Base-by-base conservation (phyloP, 2,329 filamentous ascomycete species). In the Apiospora sp. region DNA sequence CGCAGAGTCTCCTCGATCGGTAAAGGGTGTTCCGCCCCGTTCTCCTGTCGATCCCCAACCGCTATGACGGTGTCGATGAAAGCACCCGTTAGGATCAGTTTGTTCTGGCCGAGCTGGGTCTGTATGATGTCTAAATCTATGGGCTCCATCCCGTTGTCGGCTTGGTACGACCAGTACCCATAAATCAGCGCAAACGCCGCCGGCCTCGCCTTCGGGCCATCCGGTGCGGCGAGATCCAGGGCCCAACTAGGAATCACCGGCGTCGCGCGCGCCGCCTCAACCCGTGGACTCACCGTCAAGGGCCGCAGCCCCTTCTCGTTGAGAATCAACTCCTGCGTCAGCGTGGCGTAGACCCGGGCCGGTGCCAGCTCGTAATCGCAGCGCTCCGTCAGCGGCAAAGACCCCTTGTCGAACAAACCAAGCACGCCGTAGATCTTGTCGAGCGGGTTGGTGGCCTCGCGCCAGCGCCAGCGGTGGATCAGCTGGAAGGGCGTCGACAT, bases 401-500 rank as follows among this genome's bases (percentile, higher is more conserved):
- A 51, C 1, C 48, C 48, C 7, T 24, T 24, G n/a, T 51, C 48
- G n/a, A 51, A 51, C 48, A 51, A 12, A 8, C 48, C 48, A 3
- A 51, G 48, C 2, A 51, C 48, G 48, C 48, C n/a, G 48, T 51
- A 51, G 48, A 51, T 24, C 48, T 51, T 51, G 48, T 51, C 48
- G 48, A 51, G 48, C 48, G 48, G 48, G 48, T 51, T 24, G 48
- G 48, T 51, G 48, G 48, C 48, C 48, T 51, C 48, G 48, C 48
- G 48, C 48, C n/a, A 51, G 48, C 48, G 48, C 48, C 48, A 51
- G n/a, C 49, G 49, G 22, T 51, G 49, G n/a, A 51, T 51, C n/a
- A 51, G 49, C 49, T 51, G 49, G n/a, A 27, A 27, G n/a, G 49
- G 49, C n/a, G 49, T 51, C 49, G 49, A 51, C 49, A 51, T 51